These are phyloP conservation scores for Ceratocystiopsis minuta DNA, from an alignment of 2,329 filamentous ascomycete genomes.

Conservation along the genomic window DNA sequence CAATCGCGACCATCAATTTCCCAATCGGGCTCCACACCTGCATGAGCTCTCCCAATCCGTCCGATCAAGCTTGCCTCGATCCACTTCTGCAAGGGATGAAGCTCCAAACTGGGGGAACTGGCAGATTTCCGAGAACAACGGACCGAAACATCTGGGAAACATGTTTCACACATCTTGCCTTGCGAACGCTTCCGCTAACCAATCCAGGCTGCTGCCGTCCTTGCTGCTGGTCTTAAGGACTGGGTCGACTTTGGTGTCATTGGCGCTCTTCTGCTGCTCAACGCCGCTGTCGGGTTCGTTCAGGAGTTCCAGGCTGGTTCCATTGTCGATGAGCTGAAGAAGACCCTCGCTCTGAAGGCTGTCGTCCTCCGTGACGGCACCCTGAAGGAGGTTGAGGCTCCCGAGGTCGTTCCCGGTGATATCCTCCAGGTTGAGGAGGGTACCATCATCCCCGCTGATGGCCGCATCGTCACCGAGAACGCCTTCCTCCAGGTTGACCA, in stretches of 20 bases:
- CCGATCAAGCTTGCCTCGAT: no score
- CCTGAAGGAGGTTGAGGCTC: conserved; percentile 62
- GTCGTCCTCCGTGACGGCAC: conserved; percentile 67
- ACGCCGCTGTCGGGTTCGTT: conserved; percentile 70
- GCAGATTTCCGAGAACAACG: no score
- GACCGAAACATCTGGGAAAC: no score
- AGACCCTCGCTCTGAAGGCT: conserved; percentile 60
- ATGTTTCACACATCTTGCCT: no score
- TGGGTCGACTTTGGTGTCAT: conserved; percentile 94
- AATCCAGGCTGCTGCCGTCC: conserved; percentile 48
- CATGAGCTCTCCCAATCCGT: no score
- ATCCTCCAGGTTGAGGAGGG: conserved; percentile 83
- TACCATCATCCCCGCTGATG: conserved; percentile 80
- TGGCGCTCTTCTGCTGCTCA: conserved; percentile 62
- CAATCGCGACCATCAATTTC: no score
- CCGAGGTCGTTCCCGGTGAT: conserved; percentile 75
- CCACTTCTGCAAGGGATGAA: no score
- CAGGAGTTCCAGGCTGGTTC: conserved; percentile 83
- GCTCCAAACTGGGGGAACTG: no score
- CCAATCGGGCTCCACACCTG: no score
- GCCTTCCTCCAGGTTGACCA: conserved; percentile 83
- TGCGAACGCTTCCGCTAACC: not conserved
- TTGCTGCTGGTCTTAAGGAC: conserved; percentile 68
- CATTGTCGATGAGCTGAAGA: conserved; percentile 81
- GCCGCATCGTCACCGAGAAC: conserved; percentile 65